Conservation (phyloP, 768 basidiomycete species). For the Leccinum subgranulosum region DNA sequence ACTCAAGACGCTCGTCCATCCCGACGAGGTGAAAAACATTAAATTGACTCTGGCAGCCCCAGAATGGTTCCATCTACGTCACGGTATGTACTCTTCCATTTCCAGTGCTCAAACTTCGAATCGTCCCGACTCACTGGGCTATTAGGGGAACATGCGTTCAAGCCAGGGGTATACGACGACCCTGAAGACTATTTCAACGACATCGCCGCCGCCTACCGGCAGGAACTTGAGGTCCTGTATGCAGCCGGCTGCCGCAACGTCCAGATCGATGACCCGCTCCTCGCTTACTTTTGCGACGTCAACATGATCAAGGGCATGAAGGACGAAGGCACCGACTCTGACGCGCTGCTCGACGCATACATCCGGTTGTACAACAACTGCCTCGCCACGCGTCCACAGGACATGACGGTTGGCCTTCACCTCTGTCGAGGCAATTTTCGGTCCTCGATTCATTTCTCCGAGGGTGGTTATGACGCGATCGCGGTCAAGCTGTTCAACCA, state of each 20-base stretch:
- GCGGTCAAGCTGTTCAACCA: slow-evolving; percentile 44
- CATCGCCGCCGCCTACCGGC: slow-evolving; percentile 44
- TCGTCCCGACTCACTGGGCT: neutral
- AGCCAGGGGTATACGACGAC: slow-evolving; percentile 15
- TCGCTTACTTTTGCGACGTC: slow-evolving; percentile 66
- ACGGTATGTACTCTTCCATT: slow-evolving; percentile 39
- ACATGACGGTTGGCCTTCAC: slow-evolving; percentile 42
- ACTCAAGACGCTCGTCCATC: slow-evolving; percentile 52
- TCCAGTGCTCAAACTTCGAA: too few species aligned
- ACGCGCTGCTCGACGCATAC: slow-evolving; percentile 61
- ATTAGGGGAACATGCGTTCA: slow-evolving; percentile 24
- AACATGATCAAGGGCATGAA: slow-evolving; percentile 54
- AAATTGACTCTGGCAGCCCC: slow-evolving; percentile 74
- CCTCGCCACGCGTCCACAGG: slow-evolving; percentile 35
- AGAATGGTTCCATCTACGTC: slow-evolving; percentile 68
- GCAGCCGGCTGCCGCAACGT: slow-evolving; percentile 40
- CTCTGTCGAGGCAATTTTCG: slow-evolving; percentile 40
- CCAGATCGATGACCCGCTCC: slow-evolving; percentile 47
- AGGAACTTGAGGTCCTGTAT: slow-evolving; percentile 45
- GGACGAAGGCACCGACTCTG: slow-evolving; percentile 57
- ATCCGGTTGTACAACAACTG: slow-evolving; percentile 40
- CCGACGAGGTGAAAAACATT: slow-evolving; percentile 62
- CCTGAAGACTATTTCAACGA: slow-evolving; percentile 47
- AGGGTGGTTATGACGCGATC: slow-evolving; percentile 45
- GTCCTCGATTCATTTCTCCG: slow-evolving; percentile 38